Evolutionary conservation across 2,329 filamentous ascomycete genomes (phyloP).

Genomic region (Paracoccidioides brasiliensis): DNA sequence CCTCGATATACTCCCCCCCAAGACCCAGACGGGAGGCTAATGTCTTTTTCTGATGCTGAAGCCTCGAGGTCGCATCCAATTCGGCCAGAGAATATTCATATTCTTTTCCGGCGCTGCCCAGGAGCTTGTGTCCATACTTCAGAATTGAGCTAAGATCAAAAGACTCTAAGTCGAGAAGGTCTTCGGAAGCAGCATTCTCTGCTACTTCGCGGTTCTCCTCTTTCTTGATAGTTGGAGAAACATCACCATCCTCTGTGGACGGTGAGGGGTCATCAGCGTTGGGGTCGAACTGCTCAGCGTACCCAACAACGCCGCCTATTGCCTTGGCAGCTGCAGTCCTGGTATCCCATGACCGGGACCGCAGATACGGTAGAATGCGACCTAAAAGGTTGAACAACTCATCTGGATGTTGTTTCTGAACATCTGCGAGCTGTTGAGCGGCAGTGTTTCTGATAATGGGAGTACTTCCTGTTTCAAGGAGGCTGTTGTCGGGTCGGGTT

Average conservation of each 20-base stretch:
- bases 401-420: conserved; percentile 95
- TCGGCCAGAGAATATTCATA: conserved; percentile 74
- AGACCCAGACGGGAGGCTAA: conserved; percentile 70
- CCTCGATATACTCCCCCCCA: conserved; percentile 69
- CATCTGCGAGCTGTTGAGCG: conserved; percentile 90
- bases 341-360: conserved; percentile 95
- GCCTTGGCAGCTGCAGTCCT: conserved; percentile 86
- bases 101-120: conserved; percentile 67
- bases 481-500: conserved; percentile 45
- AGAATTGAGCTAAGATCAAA: conserved; percentile 71
- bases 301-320: conserved; percentile 82
- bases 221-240: conserved; percentile 14
- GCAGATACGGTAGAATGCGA: conserved; percentile 85
- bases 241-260: conserved; percentile 36
- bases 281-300: conserved; percentile 78
- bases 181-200: conserved; percentile 34
- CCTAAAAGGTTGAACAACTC: conserved; percentile 93
- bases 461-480: conserved; percentile 95
- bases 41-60: conserved; percentile 82
- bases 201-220: conserved; percentile 23
- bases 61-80: conserved; percentile 65
- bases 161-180: conserved; percentile 56
- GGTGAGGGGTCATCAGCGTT: conserved; percentile 55
- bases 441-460: conserved; percentile 92
- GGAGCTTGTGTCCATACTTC: conserved; percentile 67